Evolutionary conservation across 305 asterid genomes (phyloP), one percentile per base, ranked within the genome.

Genomic region (Plantago lanceolata): DNA sequence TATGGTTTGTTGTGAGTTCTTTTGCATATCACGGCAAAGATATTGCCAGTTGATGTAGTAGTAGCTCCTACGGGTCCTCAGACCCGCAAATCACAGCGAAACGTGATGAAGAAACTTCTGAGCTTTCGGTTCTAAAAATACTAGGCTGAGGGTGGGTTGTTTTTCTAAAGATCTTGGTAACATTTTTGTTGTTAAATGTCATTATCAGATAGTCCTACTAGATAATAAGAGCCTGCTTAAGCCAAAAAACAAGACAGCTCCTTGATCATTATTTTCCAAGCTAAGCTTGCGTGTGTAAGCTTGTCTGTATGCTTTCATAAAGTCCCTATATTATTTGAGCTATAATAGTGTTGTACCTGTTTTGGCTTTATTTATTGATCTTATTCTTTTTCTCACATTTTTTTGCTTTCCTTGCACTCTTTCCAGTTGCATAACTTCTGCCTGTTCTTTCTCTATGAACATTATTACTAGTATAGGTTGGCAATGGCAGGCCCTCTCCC

Each of bases 341-440:
- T 17, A n/a, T 24, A 54, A 54, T 54, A 54, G 24, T 54, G 59
- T 26, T 54, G 43, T 54, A 24, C 43, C 12, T 26, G 9, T 21
- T 16, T 15, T 6, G 24, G 59, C 24, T 35, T 54, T 54, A 35
- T 54, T 54, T 54, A 35, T 28, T 28, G 59, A 35, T 54, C 15
- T 24, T 54, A 15, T 26, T 54, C 43, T 26, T 54, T 40, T 40
- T 11, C 45, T 37, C 8, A 5, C 8, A 5, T 37, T 9, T 11
- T 40, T 54, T 54, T 54, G 43, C 59, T 54, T 54, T 26, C 43
- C 43, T 24, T 26, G 33, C 59, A 54, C 59, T 54, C 43, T 53
- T 53, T 53, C 59, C 59, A 53, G 59, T 12, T 53, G 37, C 43
- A 54, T 54, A 54, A 54, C 26, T 54, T 54, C 59, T 19, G 37